Evolutionary conservation across 352 stramenopile species (phyloP).

Genomic region (Phytopythium aichiense): DNA sequence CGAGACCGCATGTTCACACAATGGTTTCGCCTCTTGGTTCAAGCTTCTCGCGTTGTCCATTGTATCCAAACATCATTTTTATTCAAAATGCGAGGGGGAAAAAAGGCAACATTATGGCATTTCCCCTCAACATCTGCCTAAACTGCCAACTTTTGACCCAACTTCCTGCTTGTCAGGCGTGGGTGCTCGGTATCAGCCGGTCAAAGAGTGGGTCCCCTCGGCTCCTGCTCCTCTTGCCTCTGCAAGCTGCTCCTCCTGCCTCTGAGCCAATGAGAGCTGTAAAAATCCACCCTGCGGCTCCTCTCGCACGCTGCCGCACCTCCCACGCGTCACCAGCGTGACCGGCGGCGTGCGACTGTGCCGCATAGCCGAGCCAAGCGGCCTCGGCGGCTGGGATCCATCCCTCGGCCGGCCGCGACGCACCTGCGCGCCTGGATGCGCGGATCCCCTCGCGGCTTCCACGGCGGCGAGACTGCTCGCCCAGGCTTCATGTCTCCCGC

Average conservation of each 20-base stretch:
- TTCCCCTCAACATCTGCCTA: too few species aligned
- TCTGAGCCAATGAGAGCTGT: background rate
- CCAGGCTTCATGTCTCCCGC: background rate
- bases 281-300: background rate
- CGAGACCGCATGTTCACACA: too few species aligned
- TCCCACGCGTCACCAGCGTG: background rate
- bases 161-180: background rate
- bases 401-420: background rate
- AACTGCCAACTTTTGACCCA: background rate
- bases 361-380: slow-evolving; percentile 5
- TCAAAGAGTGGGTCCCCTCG: background rate
- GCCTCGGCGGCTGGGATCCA: background rate
- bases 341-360: slow-evolving; percentile 5
- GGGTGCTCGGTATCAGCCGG: background rate
- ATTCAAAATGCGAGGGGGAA: too few species aligned
- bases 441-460: background rate
- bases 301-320: background rate
- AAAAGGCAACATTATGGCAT: too few species aligned
- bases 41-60: too few species aligned
- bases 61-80: too few species aligned
- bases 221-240: background rate
- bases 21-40: too few species aligned
- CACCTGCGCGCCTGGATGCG: background rate
- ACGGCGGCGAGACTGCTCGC: background rate
- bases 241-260: background rate